A percentile compares a stretch with the other conserved stretches of the same genome.
phyloP scores from a whole-genome alignment of 345 rosid genomes.

The Syzygium grande region DNA sequence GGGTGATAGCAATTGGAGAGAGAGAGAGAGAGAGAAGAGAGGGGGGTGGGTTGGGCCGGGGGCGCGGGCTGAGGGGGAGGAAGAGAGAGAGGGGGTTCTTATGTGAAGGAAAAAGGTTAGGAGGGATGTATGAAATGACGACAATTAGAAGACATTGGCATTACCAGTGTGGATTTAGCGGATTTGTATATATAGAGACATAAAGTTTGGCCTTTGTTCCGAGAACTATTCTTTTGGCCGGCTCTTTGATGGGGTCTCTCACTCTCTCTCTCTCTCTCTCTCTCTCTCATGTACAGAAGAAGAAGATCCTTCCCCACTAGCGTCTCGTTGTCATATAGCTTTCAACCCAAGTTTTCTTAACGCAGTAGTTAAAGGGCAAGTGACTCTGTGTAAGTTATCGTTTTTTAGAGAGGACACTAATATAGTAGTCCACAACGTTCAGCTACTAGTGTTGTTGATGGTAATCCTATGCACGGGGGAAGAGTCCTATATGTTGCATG shows the following conservation, averaged over 20 bases:
- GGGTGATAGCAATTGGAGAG: not conserved
- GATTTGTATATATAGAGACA: not conserved
- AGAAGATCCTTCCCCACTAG: not conserved
- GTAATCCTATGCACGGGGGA: not conserved
- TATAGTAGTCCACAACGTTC: not conserved
- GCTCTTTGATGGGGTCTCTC: not conserved
- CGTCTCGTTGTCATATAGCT: not conserved
- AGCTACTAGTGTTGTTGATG: not conserved
- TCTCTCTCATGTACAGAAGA: not conserved
- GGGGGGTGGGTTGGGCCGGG: not conserved
- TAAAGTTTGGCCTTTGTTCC: not conserved
- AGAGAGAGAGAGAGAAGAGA: not conserved
- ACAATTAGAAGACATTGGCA: not conserved
- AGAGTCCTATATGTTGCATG: not conserved
- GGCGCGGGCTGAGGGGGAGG: not conserved
- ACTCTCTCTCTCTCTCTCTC: not conserved
- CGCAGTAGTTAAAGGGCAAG: not conserved
- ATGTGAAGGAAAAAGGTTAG: not conserved
- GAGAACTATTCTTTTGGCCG: conserved; percentile 2
- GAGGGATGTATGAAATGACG: not conserved
- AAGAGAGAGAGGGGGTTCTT: not conserved
- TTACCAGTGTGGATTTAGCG: not conserved
- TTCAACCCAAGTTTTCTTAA: not conserved
- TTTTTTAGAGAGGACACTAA: not conserved
- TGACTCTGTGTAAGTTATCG: not conserved